Evolutionary conservation across 139 green algal genomes (phyloP).

Genomic region (Haematococcus lacustris): DNA sequence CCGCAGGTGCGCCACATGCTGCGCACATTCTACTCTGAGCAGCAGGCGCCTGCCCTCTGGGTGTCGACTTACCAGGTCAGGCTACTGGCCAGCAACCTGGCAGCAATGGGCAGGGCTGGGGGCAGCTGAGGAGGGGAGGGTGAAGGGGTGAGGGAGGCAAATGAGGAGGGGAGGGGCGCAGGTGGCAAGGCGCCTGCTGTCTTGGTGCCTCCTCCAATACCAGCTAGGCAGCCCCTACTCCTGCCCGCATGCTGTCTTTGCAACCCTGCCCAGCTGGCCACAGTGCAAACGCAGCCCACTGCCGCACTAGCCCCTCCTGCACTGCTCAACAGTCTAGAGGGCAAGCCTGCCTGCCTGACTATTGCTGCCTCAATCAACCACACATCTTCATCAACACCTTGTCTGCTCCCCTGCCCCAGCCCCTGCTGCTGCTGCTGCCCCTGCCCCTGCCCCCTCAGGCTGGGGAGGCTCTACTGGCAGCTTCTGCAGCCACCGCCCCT

Average conservation of each 20-base stretch:
- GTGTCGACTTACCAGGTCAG: constrained; percentile 83
- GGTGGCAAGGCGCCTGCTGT: not conserved
- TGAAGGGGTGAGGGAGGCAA: not conserved
- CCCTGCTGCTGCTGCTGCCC: too few species aligned
- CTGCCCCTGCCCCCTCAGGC: too few species aligned
- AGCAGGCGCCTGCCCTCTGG: constrained; percentile 71
- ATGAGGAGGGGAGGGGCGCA: not conserved
- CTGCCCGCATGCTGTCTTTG: not conserved
- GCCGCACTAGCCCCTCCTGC: too few species aligned
- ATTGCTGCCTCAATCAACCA: too few species aligned
- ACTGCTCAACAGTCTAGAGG: too few species aligned
- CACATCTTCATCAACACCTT: too few species aligned
- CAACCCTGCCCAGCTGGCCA: too few species aligned
- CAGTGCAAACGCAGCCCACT: too few species aligned
- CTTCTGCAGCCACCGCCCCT: too few species aligned
- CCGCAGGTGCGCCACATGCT: constrained; percentile 69
- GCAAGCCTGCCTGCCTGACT: too few species aligned
- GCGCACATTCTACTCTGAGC: constrained; percentile 42
- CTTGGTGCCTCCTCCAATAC: not conserved
- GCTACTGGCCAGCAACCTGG: not conserved
- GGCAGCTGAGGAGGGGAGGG: not conserved
- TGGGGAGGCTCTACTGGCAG: too few species aligned
- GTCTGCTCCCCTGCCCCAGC: too few species aligned
- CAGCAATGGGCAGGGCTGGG: not conserved
- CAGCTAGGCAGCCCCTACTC: not conserved